Evolutionary conservation across 2,329 filamentous ascomycete species (phyloP).

Genomic region (Fusarium cicatricum): DNA sequence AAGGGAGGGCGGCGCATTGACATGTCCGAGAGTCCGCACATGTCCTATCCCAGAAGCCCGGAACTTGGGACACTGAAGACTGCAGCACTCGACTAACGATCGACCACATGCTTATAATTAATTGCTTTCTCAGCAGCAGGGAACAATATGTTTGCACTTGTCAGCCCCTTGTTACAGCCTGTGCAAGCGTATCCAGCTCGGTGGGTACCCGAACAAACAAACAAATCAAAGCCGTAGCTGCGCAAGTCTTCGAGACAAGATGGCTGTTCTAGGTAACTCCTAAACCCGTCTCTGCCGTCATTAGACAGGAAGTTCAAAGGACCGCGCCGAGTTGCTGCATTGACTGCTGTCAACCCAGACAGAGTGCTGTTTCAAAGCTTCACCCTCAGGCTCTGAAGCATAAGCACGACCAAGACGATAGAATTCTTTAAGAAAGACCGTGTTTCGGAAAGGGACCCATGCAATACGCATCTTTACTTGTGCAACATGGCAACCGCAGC

Average conservation of each 20-base stretch:
- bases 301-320: slow-evolving; percentile 22
- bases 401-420: background rate
- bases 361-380: slow-evolving; percentile 4
- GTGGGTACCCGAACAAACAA: slow-evolving; percentile 26
- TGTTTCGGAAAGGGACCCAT: slow-evolving; percentile 1
- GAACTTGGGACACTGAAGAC: slow-evolving; percentile 6
- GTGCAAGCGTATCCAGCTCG: slow-evolving; percentile 3
- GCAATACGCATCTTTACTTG: background rate
- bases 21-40: slow-evolving; percentile 23
- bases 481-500: background rate
- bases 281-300: slow-evolving; percentile 6
- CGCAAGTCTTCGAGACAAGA: slow-evolving; percentile 19
- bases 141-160: slow-evolving; percentile 9
- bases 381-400: background rate
- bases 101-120: background rate
- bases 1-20: slow-evolving; percentile 3
- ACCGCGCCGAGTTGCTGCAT: slow-evolving; percentile 22
- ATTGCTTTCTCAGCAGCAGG: background rate
- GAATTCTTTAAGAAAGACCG: background rate
- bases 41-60: slow-evolving; percentile 17
- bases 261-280: slow-evolving; percentile 16
- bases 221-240: slow-evolving; percentile 20
- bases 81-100: background rate
- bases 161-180: slow-evolving; percentile 2
- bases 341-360: slow-evolving; percentile 2